Conservation (phyloP, 345 rosid genomes). For the Gossypium australe region DNA sequence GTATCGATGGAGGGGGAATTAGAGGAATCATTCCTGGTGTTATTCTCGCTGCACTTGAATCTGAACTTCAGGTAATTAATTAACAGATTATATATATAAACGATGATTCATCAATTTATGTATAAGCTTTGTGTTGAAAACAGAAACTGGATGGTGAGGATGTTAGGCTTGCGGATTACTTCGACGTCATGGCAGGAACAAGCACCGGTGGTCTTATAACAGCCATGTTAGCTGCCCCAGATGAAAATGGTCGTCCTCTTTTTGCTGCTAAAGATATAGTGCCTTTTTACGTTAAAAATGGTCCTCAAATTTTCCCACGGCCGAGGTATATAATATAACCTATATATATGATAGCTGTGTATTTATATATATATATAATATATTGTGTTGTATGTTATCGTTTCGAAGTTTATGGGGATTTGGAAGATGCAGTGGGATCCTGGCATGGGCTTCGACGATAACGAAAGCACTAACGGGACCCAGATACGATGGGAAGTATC, state of each 20-base stretch:
- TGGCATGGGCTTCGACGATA: constrained; percentile 28
- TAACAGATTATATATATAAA: neutral
- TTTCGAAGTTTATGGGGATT: neutral
- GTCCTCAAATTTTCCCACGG: constrained; percentile 63
- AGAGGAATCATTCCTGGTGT: constrained; percentile 66
- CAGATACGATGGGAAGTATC: constrained; percentile 61
- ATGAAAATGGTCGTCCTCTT: constrained; percentile 39
- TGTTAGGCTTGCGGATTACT: constrained; percentile 63
- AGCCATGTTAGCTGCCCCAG: constrained; percentile 55
- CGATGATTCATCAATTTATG: neutral
- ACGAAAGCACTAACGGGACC: constrained; percentile 52
- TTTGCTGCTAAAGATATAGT: constrained; percentile 52
- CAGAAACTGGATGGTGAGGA: constrained; percentile 56
- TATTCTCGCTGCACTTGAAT: constrained; percentile 57
- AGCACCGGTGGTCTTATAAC: constrained; percentile 73
- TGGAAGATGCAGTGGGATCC: constrained; percentile 28
- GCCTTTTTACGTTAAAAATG: constrained; percentile 51
- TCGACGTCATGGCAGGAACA: constrained; percentile 67
- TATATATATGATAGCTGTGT: too few species aligned
- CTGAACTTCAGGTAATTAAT: constrained; percentile 63
- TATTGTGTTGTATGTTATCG: too few species aligned
- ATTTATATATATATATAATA: too few species aligned
- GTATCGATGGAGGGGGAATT: constrained; percentile 77
- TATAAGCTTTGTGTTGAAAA: neutral
- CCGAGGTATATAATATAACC: constrained; percentile 23